A percentile compares a stretch with the other conserved stretches of the same genome.
These are phyloP conservation scores for Fusarium sp. DNA, from an alignment of 2,329 filamentous ascomycete genomes.

Conservation along the genomic window DNA sequence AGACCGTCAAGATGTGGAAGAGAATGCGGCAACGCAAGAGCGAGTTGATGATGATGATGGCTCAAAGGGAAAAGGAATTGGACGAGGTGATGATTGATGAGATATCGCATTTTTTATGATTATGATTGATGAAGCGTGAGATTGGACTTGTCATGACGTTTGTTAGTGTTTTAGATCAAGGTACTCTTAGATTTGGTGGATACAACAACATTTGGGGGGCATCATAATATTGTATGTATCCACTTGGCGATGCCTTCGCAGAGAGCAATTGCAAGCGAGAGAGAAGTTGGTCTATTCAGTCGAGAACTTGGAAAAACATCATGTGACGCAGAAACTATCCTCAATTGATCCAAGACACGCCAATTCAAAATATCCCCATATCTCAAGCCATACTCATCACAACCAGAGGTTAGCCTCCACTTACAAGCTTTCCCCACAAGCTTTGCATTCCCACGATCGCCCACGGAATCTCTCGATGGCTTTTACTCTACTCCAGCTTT, in stretches of 20 bases:
- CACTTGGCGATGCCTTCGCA: neutral
- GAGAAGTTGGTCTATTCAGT: neutral
- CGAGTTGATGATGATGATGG: neutral
- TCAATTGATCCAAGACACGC: neutral
- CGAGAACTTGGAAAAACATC: neutral
- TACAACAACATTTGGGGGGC: neutral
- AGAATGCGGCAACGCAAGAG: constrained; percentile 5
- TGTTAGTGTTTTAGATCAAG: neutral
- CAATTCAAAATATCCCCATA: neutral
- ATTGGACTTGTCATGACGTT: neutral
- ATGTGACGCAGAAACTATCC: neutral
- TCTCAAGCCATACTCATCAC: neutral
- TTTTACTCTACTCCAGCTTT: constrained; percentile 11
- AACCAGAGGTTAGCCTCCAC: constrained; percentile 3
- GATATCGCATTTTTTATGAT: constrained; percentile 21
- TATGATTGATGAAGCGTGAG: constrained; percentile 15
- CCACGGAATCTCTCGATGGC: constrained; percentile 31
- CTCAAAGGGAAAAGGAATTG: neutral
- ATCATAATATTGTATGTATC: neutral
- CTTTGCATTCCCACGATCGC: constrained; percentile 19
- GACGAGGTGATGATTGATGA: constrained; percentile 31
- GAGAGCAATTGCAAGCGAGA: neutral
- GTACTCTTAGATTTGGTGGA: neutral
- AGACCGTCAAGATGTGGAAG: neutral
- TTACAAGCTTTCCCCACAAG: constrained; percentile 7